Base-by-base conservation (phyloP, 306 rosid genomes). In the Casuarina glauca region DNA sequence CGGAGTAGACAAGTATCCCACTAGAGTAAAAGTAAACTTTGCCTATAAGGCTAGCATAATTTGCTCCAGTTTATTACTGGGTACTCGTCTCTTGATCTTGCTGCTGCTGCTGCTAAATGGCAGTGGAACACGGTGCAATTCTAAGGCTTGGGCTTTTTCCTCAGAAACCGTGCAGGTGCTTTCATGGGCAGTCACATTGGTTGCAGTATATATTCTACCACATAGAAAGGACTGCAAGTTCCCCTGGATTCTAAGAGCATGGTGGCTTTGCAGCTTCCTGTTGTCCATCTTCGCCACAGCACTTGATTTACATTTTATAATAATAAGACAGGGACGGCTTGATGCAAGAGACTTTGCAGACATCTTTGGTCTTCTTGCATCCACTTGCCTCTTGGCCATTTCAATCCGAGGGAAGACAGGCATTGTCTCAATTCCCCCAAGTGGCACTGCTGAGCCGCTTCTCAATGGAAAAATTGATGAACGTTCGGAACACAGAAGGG, bases 231-330 rank as follows among this genome's bases (percentile, higher is more conserved):
- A 77, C 45, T 20, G 77, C 48, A 76, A 72, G 57, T 90, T 90
- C 81, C 92, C 92, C 48, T 92, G 97, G 97, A 44, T 87, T 70
- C 77, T 95, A 57, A 86, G 98, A 78, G 85, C 85, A 41, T 95
- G 97, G 98, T 95, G 98, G 97, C 36, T 89, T 69, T 88, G 87
- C 79, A 88, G 82, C 80, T 95, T 87, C 75, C 12, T 89, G 60
- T 10, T 88, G 87, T 72, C 86, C 72, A 75, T 84, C 26, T 42
- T 80, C 35, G 75, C 76, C 61, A 72, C 85, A 74, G 83, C 74
- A 4, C 54, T 89, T 69, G 89, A 88, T 78, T 69, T 69, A 6
- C 78, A 86, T 80, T 82, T 82, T 39, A 79, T 79, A 36, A 26
- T 87, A 68, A 77, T 38, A 32, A 76, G 68, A 55, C 68, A 80